Evolutionary conservation across 345 rosid genomes (phyloP).

Genomic region (Microcos paniculata): DNA sequence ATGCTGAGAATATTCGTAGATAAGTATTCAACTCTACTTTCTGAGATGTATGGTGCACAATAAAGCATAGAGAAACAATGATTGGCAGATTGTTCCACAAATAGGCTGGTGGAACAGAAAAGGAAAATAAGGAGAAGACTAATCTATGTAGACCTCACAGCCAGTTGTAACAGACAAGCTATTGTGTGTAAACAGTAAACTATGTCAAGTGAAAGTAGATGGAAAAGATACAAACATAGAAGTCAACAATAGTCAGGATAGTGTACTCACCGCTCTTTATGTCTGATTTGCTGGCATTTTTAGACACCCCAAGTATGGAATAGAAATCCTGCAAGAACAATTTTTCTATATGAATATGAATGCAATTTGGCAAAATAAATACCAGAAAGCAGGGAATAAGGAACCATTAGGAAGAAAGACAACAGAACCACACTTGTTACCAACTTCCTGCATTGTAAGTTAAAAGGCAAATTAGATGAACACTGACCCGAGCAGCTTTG

Average conservation of each 20-base stretch:
- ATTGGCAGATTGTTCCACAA: not conserved
- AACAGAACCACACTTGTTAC: not conserved
- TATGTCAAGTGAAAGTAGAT: not conserved
- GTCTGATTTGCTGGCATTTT: constrained; percentile 85
- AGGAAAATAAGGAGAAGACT: not conserved
- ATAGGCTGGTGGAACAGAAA: not conserved
- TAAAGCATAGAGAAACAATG: not conserved
- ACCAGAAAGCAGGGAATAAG: not conserved
- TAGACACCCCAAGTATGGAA: constrained; percentile 92
- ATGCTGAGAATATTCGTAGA: not conserved
- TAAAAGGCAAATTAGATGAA: not conserved
- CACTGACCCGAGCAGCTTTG: constrained; percentile 11
- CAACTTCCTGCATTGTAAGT: not conserved
- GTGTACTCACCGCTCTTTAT: constrained; percentile 73
- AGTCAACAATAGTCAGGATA: not conserved
- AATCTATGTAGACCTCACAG: not conserved
- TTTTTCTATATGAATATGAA: not conserved
- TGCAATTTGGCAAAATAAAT: not conserved
- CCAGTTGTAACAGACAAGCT: not conserved
- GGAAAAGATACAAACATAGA: not conserved
- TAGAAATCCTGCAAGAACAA: constrained; percentile 70
- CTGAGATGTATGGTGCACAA: not conserved
- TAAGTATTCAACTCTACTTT: not conserved
- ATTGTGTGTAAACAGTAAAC: not conserved
- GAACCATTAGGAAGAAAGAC: not conserved